A percentile compares a stretch with the other conserved stretches of the same genome.
Evolutionary conservation across 345 rosid species (phyloP).

Genomic region (Anastatica hierochuntica): DNA sequence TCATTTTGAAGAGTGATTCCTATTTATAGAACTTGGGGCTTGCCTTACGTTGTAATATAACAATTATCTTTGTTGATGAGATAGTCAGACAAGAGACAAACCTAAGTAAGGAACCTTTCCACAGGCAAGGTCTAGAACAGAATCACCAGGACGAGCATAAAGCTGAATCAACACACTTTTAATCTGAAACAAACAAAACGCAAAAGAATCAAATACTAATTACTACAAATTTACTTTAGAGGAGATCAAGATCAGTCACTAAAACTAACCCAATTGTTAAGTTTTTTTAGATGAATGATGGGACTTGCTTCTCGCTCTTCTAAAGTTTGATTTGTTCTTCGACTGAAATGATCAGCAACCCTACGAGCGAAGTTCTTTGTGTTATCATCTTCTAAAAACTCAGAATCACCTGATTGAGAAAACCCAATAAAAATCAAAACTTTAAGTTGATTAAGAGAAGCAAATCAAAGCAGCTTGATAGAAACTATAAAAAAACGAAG

Average conservation of each 20-base stretch:
- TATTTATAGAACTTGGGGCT: too few relatives aligned
- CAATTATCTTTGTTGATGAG: too few relatives aligned
- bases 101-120: slow-evolving; percentile 79
- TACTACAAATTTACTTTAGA: too few relatives aligned
- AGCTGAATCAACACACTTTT: slow-evolving; percentile 95
- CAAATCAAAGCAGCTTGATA: too few relatives aligned
- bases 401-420: slow-evolving; percentile 40
- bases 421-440: neutral
- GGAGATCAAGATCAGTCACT: too few relatives aligned
- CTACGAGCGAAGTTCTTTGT: slow-evolving; percentile 53
- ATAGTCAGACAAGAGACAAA: neutral
- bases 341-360: slow-evolving; percentile 92
- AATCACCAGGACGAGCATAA: slow-evolving; percentile 74
- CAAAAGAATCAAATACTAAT: too few relatives aligned
- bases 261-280: slow-evolving; percentile 88
- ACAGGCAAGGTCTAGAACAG: slow-evolving; percentile 94
- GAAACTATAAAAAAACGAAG: too few relatives aligned
- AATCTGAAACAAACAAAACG: too few relatives aligned
- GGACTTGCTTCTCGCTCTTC: slow-evolving; percentile 99
- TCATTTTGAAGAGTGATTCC: too few relatives aligned
- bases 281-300: slow-evolving; percentile 87
- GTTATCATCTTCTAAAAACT: slow-evolving; percentile 53
- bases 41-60: too few relatives aligned
- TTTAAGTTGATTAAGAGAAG: too few relatives aligned
- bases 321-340: slow-evolving; percentile 87